Percentiles rank a stretch among this genome's conserved stretches.
These are phyloP conservation scores for Mycogone perniciosa DNA, from an alignment of 2,329 filamentous ascomycete species.

Conservation along the genomic window DNA sequence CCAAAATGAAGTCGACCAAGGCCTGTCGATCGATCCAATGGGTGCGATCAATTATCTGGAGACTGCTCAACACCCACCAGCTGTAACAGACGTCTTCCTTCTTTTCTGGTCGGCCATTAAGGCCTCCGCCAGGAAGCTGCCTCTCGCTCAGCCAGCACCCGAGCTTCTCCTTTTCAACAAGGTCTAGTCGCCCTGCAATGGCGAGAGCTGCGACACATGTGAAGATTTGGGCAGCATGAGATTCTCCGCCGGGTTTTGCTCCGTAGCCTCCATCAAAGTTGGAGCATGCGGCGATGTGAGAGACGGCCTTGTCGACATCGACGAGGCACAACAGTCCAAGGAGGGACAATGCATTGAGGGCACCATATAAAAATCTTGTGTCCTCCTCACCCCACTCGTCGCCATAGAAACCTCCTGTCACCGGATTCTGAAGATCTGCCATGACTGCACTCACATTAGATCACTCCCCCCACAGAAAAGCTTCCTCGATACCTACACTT, in stretches of 20 bases:
- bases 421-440: constrained; percentile 69
- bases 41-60: constrained; percentile 78
- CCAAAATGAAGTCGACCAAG: constrained; percentile 74
- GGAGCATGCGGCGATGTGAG: constrained; percentile 72
- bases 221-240: constrained; percentile 91
- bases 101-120: constrained; percentile 95
- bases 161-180: constrained; percentile 75
- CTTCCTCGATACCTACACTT: constrained; percentile 56
- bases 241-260: constrained; percentile 82
- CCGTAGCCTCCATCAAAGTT: constrained; percentile 97
- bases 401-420: constrained; percentile 82
- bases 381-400: constrained; percentile 97
- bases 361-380: constrained; percentile 88
- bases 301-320: constrained; percentile 72
- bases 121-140: constrained; percentile 76
- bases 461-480: constrained; percentile 10
- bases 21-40: constrained; percentile 90
- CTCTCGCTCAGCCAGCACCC: constrained; percentile 90
- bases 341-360: constrained; percentile 82
- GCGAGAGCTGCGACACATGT: constrained; percentile 84
- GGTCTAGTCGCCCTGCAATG: constrained; percentile 74
- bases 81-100: constrained; percentile 96
- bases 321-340: constrained; percentile 66
- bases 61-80: constrained; percentile 94
- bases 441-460: constrained; percentile 51